Evolutionary conservation across 1,139 yeast species (phyloP), one percentile per base, ranked within the genome.

Genomic region (Taphrina sp.): DNA sequence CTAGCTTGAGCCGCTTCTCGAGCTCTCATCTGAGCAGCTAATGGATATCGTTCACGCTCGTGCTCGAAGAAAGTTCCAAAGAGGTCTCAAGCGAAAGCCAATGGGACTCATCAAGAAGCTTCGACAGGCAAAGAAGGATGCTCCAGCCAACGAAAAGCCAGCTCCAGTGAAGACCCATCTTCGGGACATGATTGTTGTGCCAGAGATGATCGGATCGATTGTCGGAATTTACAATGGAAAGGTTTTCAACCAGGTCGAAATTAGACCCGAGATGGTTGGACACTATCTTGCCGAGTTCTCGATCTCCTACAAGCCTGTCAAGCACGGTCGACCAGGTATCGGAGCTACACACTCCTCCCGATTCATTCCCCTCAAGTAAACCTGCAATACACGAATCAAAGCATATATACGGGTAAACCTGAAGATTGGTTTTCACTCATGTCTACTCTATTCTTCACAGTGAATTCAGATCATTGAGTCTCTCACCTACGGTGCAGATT

Each of bases 221-320:
- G 83, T 94, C 69, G 97, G 97, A 79, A 87, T 94, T 71, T 92
- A 94, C 95, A 94, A 94, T 83, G 99, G 99, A 81, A 94, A 94
- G 83, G 89, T 82, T 70, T 94, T 94, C 95, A 92, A 90, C 95
- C 87, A 85, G 72, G 96, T 92, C 76, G 99, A 94, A 78, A 80
- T 94, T 78, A 89, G 81, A 78, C 96, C 98, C 72, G 99, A 94
- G 82, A 92, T 94, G 98, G 90, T 90, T 74, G 98, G 98, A 75
- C 96, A 90, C 85, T 94, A 94, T 94, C 87, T 94, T 73, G 99
- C 96, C 80, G 99, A 94, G 82, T 92, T 94, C 87, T 92, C 98
- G 74, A 92, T 94, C 79, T 80, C 98, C 72, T 94, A 94, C 83
- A 87, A 95, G 77, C 98, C 99, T 74, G 97, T 92, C 76, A 87